Percentiles rank a stretch among this genome's conserved stretches.
These are phyloP conservation scores for Fusarium nisikadoi DNA, from an alignment of 2,329 filamentous ascomycete species.

Conservation along the genomic window DNA sequence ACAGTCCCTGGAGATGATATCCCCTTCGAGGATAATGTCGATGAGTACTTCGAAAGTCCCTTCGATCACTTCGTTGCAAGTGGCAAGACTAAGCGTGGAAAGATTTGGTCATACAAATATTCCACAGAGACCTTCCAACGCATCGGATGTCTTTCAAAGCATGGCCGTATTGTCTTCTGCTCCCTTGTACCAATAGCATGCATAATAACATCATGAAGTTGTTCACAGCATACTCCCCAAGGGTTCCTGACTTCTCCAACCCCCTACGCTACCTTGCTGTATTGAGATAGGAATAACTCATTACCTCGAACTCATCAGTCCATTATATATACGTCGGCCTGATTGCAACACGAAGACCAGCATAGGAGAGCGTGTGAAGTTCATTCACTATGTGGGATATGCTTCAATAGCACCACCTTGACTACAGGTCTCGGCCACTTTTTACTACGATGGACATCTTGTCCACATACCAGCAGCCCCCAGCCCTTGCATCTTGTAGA, in stretches of 20 bases:
- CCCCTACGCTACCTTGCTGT: neutral
- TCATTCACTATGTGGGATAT: neutral
- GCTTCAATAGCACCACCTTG: neutral
- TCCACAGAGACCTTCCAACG: neutral
- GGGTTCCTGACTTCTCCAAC: too few relatives aligned
- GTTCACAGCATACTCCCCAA: neutral
- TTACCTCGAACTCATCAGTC: fast-evolving
- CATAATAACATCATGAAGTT: neutral
- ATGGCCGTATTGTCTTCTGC: neutral
- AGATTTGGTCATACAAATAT: neutral
- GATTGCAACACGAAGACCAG: neutral
- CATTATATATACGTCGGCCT: neutral
- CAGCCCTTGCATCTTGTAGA: neutral
- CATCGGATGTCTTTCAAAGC: neutral
- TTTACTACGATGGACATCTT: too few relatives aligned
- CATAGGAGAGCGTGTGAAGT: neutral
- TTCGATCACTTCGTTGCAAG: too few relatives aligned
- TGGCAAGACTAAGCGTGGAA: too few relatives aligned
- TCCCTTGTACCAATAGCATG: neutral
- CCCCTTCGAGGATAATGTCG: too few relatives aligned
- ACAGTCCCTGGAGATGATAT: too few relatives aligned
- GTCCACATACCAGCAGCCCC: neutral
- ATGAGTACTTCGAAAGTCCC: too few relatives aligned
- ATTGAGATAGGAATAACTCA: too few relatives aligned
- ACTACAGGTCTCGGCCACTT: too few relatives aligned